Conservation (phyloP, 2,329 filamentous ascomycete genomes). For the Claviceps digitariae region DNA sequence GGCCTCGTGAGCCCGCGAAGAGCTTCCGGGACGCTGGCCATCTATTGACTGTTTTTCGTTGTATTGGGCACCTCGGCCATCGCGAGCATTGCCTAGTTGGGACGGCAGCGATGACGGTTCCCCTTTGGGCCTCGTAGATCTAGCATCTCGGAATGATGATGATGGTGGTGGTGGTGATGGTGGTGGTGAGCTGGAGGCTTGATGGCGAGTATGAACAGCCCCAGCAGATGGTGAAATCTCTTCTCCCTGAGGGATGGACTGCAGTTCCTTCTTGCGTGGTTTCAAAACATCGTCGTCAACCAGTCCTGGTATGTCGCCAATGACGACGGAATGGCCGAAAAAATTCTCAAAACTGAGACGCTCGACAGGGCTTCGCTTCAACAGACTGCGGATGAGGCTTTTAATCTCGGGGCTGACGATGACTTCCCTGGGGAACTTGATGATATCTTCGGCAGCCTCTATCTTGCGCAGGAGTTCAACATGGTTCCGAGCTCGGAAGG, state of each 20-base stretch:
- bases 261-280: slow-evolving; percentile 22
- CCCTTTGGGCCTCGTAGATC: slow-evolving; percentile 26
- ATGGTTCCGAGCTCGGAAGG: slow-evolving; percentile 86
- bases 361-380: slow-evolving; percentile 78
- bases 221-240: slow-evolving; percentile 14
- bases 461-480: slow-evolving; percentile 89
- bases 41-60: slow-evolving; percentile 17
- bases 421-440: slow-evolving; percentile 66
- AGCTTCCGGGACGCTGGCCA: slow-evolving; percentile 23
- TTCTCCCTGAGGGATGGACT: slow-evolving; percentile 19
- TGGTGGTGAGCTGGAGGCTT: slow-evolving; percentile 19
- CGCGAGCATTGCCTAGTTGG: slow-evolving; percentile 28
- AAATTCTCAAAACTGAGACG: slow-evolving; percentile 77
- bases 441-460: slow-evolving; percentile 73
- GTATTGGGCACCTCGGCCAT: slow-evolving; percentile 24
- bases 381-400: slow-evolving; percentile 59
- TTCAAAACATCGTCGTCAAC: slow-evolving; percentile 60
- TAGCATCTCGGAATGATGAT: slow-evolving; percentile 15
- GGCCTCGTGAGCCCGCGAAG: slow-evolving; percentile 28
- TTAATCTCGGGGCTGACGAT: slow-evolving; percentile 66
- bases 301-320: slow-evolving; percentile 63
- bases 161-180: not conserved
- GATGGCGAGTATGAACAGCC: slow-evolving; percentile 19
- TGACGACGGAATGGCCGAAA: slow-evolving; percentile 63
- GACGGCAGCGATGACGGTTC: slow-evolving; percentile 29